Evolutionary conservation across 495 filamentous ascomycete genomes (phyloP), one percentile per base, ranked within the genome.

Genomic region (Sphaerosporella brunnea): DNA sequence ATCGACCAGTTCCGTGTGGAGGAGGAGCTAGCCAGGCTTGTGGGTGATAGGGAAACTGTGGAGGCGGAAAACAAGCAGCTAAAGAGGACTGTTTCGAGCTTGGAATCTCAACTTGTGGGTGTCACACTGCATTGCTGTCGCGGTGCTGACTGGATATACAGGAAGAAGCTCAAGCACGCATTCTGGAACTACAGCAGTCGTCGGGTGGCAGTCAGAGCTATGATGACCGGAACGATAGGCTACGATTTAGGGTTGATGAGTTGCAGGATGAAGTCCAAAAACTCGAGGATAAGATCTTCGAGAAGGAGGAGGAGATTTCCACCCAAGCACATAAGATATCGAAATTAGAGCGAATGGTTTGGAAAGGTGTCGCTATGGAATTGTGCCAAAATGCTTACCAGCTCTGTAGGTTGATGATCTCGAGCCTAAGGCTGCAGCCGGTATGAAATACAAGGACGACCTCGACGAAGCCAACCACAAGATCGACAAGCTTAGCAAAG

Each of bases 381-480:
- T n/a, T n/a, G n/a, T n/a, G n/a, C n/a, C n/a, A 48, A 1, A 8
- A 4, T 32, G 34, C 49, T 38, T 16, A 38, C 41, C 13, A 16
- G 30, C 1, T 38, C 1, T 30, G 13, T 32, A 53, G 51, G 53
- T 61, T 18, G 58, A 61, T 23, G 58, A 61, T 32, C 39, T 61
- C 15, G 18, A 52, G 21, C 58, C 58, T 8, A 54, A 58, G 24
- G 58, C 58, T 2, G 58, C 57, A 28, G 36, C 40, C 4, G 58
- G 46, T 1, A 36, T 61, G 36, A 60, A 61, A 19, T 61, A 60
- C 37, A 61, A 61, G 40, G 58, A 61, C 30, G 58, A 61, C 26
- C 43, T 61, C 15, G 58, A 61, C 40, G 58, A 61, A 35, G 58
- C 58, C 28, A 53, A 58, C 23, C 58, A 61, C 48, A 57, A 54